Evolutionary conservation across 129 eudicot species (phyloP).

Genomic region (Smallanthus sonchifolius): DNA sequence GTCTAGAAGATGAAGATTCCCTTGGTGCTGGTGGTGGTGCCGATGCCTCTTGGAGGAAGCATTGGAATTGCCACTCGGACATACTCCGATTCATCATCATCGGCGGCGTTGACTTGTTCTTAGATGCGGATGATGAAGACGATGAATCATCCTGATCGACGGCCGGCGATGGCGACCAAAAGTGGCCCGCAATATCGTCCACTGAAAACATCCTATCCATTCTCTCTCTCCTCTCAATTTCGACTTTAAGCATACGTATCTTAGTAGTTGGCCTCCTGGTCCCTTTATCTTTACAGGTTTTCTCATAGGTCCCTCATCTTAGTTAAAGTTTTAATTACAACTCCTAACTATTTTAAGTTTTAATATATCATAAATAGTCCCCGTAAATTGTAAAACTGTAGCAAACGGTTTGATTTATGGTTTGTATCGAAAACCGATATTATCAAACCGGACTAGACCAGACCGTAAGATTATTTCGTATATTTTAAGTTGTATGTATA

Average conservation of each 20-base stretch:
- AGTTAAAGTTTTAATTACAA: background rate
- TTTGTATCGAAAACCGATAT: too few species aligned
- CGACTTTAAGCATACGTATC: constrained; percentile 33
- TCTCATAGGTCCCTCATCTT: background rate
- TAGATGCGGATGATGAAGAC: constrained; percentile 20
- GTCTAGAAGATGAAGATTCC: constrained; percentile 35
- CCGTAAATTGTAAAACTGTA: too few species aligned
- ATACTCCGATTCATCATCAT: constrained; percentile 89
- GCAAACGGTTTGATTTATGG: too few species aligned
- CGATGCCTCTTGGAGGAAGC: constrained; percentile 71
- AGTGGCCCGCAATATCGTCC: constrained; percentile 91
- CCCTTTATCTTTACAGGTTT: background rate
- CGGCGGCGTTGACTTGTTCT: constrained; percentile 30
- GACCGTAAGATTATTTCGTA: too few species aligned
- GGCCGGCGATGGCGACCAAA: constrained; percentile 73
- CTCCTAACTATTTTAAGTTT: background rate
- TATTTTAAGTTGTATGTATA: too few species aligned
- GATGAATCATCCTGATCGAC: constrained; percentile 33
- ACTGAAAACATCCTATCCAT: constrained; percentile 99
- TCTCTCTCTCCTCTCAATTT: constrained; percentile 17
- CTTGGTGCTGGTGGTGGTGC: constrained; percentile 20
- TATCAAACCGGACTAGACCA: too few species aligned
- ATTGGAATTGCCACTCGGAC: constrained; percentile 92
- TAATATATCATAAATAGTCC: background rate
- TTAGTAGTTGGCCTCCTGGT: constrained; percentile 17